Percentiles rank a stretch among this genome's conserved stretches.
These are phyloP conservation scores for Micractinium conductrix DNA, from an alignment of 139 green algal species.

Conservation along the genomic window DNA sequence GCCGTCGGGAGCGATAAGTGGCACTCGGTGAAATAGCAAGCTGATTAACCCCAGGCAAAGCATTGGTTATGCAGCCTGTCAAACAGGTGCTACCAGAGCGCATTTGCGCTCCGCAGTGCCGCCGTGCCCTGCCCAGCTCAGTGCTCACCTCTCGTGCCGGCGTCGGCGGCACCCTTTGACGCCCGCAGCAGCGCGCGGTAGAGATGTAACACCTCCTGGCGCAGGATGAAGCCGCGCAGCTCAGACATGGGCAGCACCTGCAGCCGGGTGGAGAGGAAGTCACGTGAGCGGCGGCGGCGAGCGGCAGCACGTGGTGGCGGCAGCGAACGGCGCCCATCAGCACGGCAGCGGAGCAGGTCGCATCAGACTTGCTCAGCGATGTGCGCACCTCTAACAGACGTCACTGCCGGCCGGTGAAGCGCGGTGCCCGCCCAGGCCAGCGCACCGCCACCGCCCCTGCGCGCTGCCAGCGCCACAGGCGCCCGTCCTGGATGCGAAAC, in stretches of 20 bases:
- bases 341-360: too few species aligned
- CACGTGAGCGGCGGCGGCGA: not conserved
- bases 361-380: too few species aligned
- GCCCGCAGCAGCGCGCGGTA: not conserved
- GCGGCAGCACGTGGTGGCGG: not conserved
- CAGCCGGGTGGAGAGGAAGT: not conserved
- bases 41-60: not conserved
- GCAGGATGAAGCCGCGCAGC: conserved; percentile 23
- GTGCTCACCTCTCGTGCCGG: not conserved
- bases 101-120: not conserved
- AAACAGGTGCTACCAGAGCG: not conserved
- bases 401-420: not conserved
- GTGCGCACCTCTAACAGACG: not conserved
- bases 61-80: not conserved
- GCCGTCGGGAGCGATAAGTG: not conserved
- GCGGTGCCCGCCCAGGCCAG: not conserved
- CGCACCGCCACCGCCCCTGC: too few species aligned
- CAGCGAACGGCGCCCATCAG: not conserved
- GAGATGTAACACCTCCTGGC: conserved; percentile 24
- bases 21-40: not conserved
- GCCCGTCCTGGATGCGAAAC: too few species aligned
- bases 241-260: not conserved
- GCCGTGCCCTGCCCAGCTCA: not conserved
- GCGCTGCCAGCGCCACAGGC: too few species aligned
- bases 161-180: not conserved